Evolutionary conservation across 768 basidiomycete species (phyloP).

Genomic region (Neoboletus brunneissimus): DNA sequence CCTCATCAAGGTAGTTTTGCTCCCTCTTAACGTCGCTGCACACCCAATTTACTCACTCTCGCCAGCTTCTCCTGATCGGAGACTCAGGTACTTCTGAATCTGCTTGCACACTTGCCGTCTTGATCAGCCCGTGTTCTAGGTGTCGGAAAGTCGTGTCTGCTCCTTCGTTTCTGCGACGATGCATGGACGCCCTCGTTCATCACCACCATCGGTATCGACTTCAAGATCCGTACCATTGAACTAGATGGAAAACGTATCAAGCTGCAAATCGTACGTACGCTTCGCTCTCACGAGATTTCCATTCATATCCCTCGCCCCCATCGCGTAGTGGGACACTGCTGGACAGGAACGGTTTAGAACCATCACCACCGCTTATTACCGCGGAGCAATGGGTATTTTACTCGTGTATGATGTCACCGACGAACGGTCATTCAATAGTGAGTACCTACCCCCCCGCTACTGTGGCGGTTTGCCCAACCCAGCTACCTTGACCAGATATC

Average conservation of each 20-base stretch:
- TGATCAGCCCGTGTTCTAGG: slow-evolving; percentile 43
- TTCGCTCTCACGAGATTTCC: background rate
- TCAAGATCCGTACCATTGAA: slow-evolving; percentile 99
- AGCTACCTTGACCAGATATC: slow-evolving; percentile 61
- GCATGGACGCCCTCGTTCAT: slow-evolving; percentile 99
- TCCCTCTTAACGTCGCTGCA: slow-evolving; percentile 7
- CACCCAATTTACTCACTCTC: background rate
- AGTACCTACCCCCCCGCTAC: slow-evolving; percentile 35
- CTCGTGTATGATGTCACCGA: slow-evolving; percentile 99
- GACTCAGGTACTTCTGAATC: slow-evolving; percentile 68
- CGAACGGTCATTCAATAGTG: slow-evolving; percentile 93
- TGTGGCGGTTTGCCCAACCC: background rate
- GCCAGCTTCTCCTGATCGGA: slow-evolving; percentile 88
- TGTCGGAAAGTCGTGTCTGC: slow-evolving; percentile 95
- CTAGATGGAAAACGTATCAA: slow-evolving; percentile 97
- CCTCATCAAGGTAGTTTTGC: slow-evolving; percentile 75
- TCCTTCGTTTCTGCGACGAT: slow-evolving; percentile 97
- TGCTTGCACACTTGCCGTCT: background rate
- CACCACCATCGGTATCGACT: slow-evolving; percentile 99
- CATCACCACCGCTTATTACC: slow-evolving; percentile 98
- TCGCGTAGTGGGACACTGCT: slow-evolving; percentile 91
- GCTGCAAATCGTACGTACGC: slow-evolving; percentile 85
- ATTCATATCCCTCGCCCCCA: background rate
- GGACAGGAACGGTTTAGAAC: slow-evolving; percentile 99
- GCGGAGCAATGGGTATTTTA: slow-evolving; percentile 97